phyloP scores from a whole-genome alignment of 768 basidiomycete species.

The Coprinopsis sp. region DNA sequence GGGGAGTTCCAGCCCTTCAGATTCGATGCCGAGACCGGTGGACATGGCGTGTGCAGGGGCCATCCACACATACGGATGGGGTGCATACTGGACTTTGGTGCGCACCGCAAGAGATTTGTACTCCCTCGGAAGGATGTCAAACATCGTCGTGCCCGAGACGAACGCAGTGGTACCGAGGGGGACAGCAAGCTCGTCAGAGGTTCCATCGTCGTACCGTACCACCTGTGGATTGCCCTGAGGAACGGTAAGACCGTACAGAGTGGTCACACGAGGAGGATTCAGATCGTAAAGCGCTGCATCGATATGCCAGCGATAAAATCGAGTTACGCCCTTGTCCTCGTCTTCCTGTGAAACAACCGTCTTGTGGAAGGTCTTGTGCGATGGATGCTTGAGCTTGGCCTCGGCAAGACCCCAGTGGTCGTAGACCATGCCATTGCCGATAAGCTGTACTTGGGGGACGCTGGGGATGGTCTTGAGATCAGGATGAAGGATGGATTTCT shows the following conservation, averaged over 20 bases:
- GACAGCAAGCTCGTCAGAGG: conserved; percentile 73
- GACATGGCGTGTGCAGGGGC: conserved; percentile 62
- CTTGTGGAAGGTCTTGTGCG: conserved; percentile 83
- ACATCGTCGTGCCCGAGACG: conserved; percentile 76
- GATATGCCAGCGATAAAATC: conserved; percentile 90
- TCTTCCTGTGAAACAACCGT: conserved; percentile 67
- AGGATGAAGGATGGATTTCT: conserved; percentile 76
- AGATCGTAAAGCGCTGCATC: conserved; percentile 79
- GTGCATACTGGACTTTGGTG: conserved; percentile 67
- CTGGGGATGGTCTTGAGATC: conserved; percentile 85
- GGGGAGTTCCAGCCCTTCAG: conserved; percentile 65
- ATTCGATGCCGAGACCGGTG: conserved; percentile 78
- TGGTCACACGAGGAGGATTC: conserved; percentile 74
- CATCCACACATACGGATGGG: conserved; percentile 91
- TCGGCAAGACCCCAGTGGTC: conserved; percentile 76
- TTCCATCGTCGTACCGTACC: conserved; percentile 78
- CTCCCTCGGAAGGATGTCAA: conserved; percentile 63
- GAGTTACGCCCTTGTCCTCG: conserved; percentile 62
- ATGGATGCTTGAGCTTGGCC: conserved; percentile 81
- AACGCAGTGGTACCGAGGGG: conserved; percentile 86
- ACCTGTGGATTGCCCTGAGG: conserved; percentile 60
- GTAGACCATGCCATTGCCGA: conserved; percentile 79
- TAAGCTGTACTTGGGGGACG: conserved; percentile 84
- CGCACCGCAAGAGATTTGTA: conserved; percentile 79
- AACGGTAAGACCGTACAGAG: conserved; percentile 70